phyloP scores from a whole-genome alignment of 306 rosid genomes.

The Gastrolobium villosum region DNA sequence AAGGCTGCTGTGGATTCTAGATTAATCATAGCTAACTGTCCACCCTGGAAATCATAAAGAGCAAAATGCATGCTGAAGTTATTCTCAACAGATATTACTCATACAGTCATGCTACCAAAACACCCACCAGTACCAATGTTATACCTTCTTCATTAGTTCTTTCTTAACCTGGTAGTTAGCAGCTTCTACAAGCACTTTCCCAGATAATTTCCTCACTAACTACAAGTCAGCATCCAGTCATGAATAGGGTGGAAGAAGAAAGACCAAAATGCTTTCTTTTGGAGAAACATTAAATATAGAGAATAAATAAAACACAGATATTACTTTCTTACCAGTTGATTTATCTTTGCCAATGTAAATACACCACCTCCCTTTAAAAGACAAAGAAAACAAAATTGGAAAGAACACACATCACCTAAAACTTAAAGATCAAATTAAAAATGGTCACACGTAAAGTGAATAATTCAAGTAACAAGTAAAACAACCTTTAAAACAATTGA shows the following conservation, averaged over 20 bases:
- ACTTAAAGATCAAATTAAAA: slow-evolving; percentile 26
- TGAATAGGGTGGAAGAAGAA: slow-evolving; percentile 12
- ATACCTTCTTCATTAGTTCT: slow-evolving; percentile 86
- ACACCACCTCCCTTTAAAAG: slow-evolving; percentile 79
- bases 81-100: slow-evolving; percentile 32
- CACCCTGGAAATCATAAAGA: slow-evolving; percentile 75
- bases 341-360: slow-evolving; percentile 76
- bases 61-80: slow-evolving; percentile 45
- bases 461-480: slow-evolving; percentile 8
- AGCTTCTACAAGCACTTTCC: slow-evolving; percentile 84
- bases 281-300: slow-evolving; percentile 14
- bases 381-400: slow-evolving; percentile 36
- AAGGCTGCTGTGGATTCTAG: slow-evolving; percentile 88
- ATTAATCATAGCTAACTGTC: slow-evolving; percentile 81
- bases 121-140: slow-evolving; percentile 8
- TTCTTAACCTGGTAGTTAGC: slow-evolving; percentile 89
- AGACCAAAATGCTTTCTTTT: slow-evolving; percentile 10
- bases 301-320: slow-evolving; percentile 41
- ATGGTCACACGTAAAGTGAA: slow-evolving; percentile 9
- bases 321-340: slow-evolving; percentile 72
- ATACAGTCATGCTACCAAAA: slow-evolving; percentile 30
- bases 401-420: slow-evolving; percentile 35
- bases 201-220: slow-evolving; percentile 79
- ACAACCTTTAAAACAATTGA: slow-evolving; percentile 79
- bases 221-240: slow-evolving; percentile 54